A percentile compares a stretch with the other conserved stretches of the same genome.
Conservation (phyloP, 2,329 filamentous ascomycete species). For the Exserohilum rostratum region DNA sequence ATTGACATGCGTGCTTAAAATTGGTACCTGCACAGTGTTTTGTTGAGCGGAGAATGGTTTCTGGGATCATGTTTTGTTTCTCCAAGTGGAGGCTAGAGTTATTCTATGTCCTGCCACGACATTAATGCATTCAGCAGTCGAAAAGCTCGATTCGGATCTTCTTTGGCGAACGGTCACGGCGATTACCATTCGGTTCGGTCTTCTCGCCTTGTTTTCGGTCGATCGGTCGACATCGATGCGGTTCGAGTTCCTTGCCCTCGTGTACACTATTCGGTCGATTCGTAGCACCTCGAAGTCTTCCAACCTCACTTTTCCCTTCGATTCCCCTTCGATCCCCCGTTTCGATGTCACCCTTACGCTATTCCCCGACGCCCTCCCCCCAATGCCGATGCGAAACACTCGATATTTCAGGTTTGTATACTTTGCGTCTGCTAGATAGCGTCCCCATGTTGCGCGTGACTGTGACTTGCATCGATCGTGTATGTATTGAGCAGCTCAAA, state of each 20-base stretch:
- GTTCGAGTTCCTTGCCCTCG: slow-evolving; percentile 34
- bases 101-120: slow-evolving; percentile 32
- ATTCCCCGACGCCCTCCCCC: slow-evolving; percentile 10
- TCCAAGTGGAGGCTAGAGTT: slow-evolving; percentile 32
- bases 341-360: slow-evolving; percentile 15
- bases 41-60: slow-evolving; percentile 30
- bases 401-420: slow-evolving; percentile 18
- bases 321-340: too few relatives aligned
- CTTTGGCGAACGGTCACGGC: slow-evolving; percentile 45
- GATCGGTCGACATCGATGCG: slow-evolving; percentile 44
- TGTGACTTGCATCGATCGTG: slow-evolving; percentile 5
- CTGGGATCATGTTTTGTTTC: slow-evolving; percentile 32
- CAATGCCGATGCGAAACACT: slow-evolving; percentile 16
- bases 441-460: slow-evolving; percentile 2
- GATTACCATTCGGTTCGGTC: slow-evolving; percentile 44
- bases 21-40: slow-evolving; percentile 32
- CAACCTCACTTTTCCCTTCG: slow-evolving; percentile 12
- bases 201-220: slow-evolving; percentile 37
- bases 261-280: slow-evolving; percentile 49
- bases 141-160: slow-evolving; percentile 39
- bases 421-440: slow-evolving; percentile 10
- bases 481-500: slow-evolving; percentile 1
- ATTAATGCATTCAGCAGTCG: slow-evolving; percentile 48
- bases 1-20: slow-evolving; percentile 25
- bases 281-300: slow-evolving; percentile 40